Base-by-base conservation (phyloP, 2,329 filamentous ascomycete species). In the Davidsoniella australis region DNA sequence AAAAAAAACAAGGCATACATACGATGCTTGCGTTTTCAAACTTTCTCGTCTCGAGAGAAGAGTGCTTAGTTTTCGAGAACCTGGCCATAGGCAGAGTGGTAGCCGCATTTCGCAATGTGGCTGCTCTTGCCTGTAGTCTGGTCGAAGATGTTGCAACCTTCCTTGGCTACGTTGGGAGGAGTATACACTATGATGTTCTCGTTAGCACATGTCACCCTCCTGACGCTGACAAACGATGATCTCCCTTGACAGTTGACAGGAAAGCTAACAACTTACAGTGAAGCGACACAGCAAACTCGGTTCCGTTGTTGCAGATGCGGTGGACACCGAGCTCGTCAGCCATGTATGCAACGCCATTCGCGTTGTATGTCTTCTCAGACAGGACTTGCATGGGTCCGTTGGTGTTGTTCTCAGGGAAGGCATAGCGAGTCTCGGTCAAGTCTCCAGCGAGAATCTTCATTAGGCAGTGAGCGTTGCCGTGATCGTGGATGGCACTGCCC, bases 261-360 rank as follows among this genome's bases (percentile, higher is more conserved):
- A 45, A 45, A 41, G n/a, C 49, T 48, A 29, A 51, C 17, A 33
- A 66, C 72, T 58, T 67, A 77, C 74, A 66, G 65, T 95, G 88
- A 55, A 95, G 67, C 50, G 86, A 94, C 45, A 94, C 80, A 55
- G 87, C 88, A 60, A 82, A 79, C 61, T 85, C 76, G 58, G 74
- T 71, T 44, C 83, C 78, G 23, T 76, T 75, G 63, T 94, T 94
- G 56, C 75, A 77, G 53, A 94, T 81, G 48, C 80, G 78, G 65
- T 95, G 88, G 40, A 95, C 70, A 17, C 88, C 88, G 24, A 94
- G 76, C 66, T 86, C 77, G 62, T 94, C 88, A 38, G 85, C 83
- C 80, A 95, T 94, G 64, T 94, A 94, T 7, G 85, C 81, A 38
- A 94, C 85, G 54, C 82, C 69, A 55, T 89, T 81, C 59, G 80